Evolutionary conservation across 306 rosid species (phyloP).

Genomic region (Acacia crassicarpa): DNA sequence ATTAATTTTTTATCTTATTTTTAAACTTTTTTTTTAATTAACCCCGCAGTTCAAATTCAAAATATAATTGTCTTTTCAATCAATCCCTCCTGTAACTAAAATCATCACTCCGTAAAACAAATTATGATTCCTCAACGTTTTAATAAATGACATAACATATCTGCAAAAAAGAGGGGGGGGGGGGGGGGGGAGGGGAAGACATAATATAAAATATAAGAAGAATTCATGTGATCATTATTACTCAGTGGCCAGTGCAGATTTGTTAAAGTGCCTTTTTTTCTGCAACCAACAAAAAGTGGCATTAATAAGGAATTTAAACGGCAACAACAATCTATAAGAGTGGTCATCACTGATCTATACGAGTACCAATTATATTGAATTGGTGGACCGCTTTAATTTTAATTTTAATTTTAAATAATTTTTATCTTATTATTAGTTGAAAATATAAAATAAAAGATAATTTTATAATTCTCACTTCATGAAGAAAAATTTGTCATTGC

Average conservation of each 20-base stretch:
- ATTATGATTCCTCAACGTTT: not conserved
- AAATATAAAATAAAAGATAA: no score
- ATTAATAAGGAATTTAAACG: not conserved
- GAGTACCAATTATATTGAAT: no score
- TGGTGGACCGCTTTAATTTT: no score
- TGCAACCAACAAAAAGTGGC: not conserved
- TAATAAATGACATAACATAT: no score
- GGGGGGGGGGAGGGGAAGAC: no score
- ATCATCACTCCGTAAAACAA: not conserved
- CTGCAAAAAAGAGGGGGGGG: no score
- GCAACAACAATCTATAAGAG: not conserved
- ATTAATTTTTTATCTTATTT: no score
- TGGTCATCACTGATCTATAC: not conserved
- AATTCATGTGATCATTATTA: not conserved
- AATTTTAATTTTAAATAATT: no score
- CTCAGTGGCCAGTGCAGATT: not conserved
- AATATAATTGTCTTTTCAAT: no score
- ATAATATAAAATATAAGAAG: not conserved
- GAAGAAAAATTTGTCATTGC: not conserved
- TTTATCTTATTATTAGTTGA: not conserved
- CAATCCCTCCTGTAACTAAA: not conserved
- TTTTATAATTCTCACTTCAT: no score
- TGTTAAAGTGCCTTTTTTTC: not conserved
- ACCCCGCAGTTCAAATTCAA: not conserved
- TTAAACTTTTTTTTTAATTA: no score